Percentiles rank a stretch among this genome's conserved stretches.
Evolutionary conservation across 805 yeast species (phyloP).

Genomic region (Metschnikowia chrysomelidarum): DNA sequence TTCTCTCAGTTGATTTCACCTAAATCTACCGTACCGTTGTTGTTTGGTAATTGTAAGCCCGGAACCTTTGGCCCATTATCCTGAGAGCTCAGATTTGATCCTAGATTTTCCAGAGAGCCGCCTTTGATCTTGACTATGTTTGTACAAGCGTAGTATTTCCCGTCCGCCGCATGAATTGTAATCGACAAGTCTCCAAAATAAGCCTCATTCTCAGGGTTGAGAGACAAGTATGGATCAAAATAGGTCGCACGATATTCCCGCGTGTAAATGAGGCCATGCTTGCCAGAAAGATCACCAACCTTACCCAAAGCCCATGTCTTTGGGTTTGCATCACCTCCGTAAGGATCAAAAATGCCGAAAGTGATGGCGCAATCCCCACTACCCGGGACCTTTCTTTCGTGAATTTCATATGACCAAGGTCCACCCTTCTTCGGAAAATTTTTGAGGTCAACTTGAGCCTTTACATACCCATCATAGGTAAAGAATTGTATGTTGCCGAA

Average conservation of each 20-base stretch:
- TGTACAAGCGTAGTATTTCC: no score
- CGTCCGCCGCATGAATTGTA: constrained; percentile 38
- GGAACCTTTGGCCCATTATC: no score
- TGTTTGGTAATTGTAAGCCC: no score
- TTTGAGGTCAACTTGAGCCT: constrained; percentile 29
- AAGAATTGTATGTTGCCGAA: constrained; percentile 31
- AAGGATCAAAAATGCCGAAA: constrained; percentile 35
- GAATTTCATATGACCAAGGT: constrained; percentile 40
- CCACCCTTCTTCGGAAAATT: constrained; percentile 36
- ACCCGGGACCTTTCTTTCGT: constrained; percentile 34
- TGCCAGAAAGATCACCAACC: constrained; percentile 41
- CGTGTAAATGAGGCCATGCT: constrained; percentile 34
- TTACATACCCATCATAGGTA: constrained; percentile 31
- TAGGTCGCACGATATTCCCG: constrained; percentile 23
- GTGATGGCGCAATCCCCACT: constrained; percentile 32
- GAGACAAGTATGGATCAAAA: constrained; percentile 32
- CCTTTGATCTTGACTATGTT: no score
- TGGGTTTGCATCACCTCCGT: constrained; percentile 28
- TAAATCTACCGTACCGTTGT: no score
- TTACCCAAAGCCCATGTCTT: constrained; percentile 25
- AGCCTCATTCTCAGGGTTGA: constrained; percentile 27
- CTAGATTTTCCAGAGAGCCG: no score
- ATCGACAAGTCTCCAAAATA: constrained; percentile 30
- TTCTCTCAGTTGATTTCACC: no score
- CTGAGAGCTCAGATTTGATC: no score